Evolutionary conservation across 805 yeast genomes (phyloP).

Genomic region (Cyberlindnera veronae): DNA sequence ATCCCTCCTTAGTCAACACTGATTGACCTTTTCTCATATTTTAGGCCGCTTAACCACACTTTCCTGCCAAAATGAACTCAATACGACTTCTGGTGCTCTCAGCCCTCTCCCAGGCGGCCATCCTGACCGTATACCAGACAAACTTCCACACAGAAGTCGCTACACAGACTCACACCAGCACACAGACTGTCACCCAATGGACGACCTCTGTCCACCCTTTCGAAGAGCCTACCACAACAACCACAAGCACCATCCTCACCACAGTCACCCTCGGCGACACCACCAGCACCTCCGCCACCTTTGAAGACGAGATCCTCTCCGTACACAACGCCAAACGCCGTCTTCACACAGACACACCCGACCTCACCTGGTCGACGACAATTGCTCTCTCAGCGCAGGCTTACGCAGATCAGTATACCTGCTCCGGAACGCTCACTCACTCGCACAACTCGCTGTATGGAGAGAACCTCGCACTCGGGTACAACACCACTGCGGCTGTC

Average conservation of each 20-base stretch:
- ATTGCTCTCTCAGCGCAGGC: constrained; percentile 53
- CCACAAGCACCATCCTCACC: constrained; percentile 15
- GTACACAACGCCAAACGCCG: constrained; percentile 57
- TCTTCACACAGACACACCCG: constrained; percentile 43
- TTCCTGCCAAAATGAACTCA: background rate
- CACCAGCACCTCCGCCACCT: background rate
- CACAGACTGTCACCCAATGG: constrained; percentile 11
- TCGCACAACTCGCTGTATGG: constrained; percentile 56
- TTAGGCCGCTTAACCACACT: background rate
- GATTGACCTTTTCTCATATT: background rate
- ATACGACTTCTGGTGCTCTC: background rate
- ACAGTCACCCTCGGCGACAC: constrained; percentile 13
- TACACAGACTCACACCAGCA: constrained; percentile 2
- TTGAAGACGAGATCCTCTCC: constrained; percentile 8
- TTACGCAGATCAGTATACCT: constrained; percentile 53
- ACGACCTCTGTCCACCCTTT: constrained; percentile 4
- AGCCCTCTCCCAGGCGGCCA: background rate
- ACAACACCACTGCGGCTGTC: constrained; percentile 52
- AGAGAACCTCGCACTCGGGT: constrained; percentile 81
- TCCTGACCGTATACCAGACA: constrained; percentile 10
- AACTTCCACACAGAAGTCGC: constrained; percentile 4
- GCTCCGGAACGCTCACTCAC: constrained; percentile 57
- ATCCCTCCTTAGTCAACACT: background rate
- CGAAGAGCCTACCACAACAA: constrained; percentile 20
- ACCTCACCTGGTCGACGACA: constrained; percentile 51